Evolutionary conservation across 208 protist genomes (phyloP).

Genomic region (Tetramitus jugosus): DNA sequence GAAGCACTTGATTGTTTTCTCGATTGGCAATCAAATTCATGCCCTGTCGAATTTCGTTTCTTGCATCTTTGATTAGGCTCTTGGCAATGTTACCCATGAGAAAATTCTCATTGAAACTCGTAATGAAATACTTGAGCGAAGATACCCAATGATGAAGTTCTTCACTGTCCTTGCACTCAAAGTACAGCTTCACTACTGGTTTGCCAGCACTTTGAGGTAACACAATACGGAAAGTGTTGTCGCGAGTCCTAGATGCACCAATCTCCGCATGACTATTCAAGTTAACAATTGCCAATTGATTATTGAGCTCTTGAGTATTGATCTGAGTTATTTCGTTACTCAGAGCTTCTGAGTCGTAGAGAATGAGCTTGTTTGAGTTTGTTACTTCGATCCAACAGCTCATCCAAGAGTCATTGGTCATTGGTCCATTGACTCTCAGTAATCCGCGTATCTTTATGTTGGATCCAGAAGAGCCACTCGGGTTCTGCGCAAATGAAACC

Average conservation of each 20-base stretch:
- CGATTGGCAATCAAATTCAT: no score
- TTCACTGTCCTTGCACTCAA: no score
- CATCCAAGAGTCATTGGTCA: neutral
- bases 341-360: neutral
- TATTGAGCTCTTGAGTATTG: neutral
- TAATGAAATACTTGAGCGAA: neutral
- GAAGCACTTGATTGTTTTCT: no score
- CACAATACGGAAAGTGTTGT: no score
- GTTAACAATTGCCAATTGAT: neutral
- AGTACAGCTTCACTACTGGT: no score
- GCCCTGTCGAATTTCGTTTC: no score
- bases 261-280: neutral
- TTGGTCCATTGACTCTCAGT: no score
- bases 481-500: no score
- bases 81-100: neutral
- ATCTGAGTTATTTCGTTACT: neutral
- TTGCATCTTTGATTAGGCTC: neutral
- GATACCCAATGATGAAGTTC: neutral
- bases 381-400: neutral
- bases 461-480: no score
- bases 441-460: no score
- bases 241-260: no score
- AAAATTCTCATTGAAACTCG: neutral
- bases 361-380: neutral
- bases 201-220: no score